These are phyloP conservation scores for Peziza echinospora DNA, from an alignment of 495 filamentous ascomycete species.

Conservation along the genomic window DNA sequence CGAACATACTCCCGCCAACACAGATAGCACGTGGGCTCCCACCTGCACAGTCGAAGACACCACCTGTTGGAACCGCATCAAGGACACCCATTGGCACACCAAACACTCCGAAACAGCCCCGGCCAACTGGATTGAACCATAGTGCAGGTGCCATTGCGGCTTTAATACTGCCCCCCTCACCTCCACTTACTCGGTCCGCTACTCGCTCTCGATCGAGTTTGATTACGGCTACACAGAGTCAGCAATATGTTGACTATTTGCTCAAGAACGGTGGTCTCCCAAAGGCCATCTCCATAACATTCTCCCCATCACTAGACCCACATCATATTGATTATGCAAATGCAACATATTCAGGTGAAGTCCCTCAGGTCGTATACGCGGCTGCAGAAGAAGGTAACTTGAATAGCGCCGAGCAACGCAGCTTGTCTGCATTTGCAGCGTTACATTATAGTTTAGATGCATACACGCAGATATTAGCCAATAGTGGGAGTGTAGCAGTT, in stretches of 20 bases:
- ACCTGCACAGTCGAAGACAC: too few species aligned
- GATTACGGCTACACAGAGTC: not conserved
- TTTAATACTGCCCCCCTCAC: not conserved
- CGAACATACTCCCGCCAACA: too few species aligned
- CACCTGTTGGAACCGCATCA: too few species aligned
- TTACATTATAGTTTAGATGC: slow-evolving; percentile 64
- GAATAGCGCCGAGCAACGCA: not conserved
- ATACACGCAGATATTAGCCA: slow-evolving; percentile 56
- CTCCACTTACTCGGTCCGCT: not conserved
- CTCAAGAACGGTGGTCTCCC: slow-evolving; percentile 16
- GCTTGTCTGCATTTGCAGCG: slow-evolving; percentile 42
- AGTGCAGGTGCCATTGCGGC: too few species aligned
- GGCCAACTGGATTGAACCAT: too few species aligned
- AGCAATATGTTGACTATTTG: slow-evolving; percentile 14
- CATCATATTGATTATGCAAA: slow-evolving; percentile 5
- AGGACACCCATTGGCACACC: too few species aligned
- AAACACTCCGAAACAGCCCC: too few species aligned
- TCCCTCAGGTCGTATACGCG: slow-evolving; percentile 8
- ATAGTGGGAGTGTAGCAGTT: slow-evolving; percentile 77
- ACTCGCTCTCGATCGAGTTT: not conserved
- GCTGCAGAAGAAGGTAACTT: slow-evolving; percentile 12
- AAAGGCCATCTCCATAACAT: slow-evolving; percentile 14
- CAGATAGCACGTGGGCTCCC: too few species aligned
- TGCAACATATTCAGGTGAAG: slow-evolving; percentile 1
- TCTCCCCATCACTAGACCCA: slow-evolving; percentile 16